Conservation (phyloP, 768 basidiomycete genomes). For the Tulasnella sp. region DNA sequence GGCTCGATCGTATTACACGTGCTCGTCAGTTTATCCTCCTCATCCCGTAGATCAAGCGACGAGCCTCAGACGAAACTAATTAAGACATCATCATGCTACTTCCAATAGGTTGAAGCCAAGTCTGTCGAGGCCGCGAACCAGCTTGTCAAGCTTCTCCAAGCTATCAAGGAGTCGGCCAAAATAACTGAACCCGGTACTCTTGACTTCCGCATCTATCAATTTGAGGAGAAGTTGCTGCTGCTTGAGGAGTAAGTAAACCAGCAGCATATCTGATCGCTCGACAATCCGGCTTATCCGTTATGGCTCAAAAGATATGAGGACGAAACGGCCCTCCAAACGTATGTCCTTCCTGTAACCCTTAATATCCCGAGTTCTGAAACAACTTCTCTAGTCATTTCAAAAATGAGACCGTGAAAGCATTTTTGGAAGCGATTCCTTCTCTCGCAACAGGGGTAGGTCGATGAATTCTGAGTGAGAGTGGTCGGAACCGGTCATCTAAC, state of each 20-base stretch:
- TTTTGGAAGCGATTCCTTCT: neutral
- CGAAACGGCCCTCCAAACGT: slow-evolving; percentile 10
- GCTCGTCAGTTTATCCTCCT: neutral
- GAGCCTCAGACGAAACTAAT: too few relatives aligned
- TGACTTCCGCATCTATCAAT: slow-evolving; percentile 4
- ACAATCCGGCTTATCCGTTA: neutral
- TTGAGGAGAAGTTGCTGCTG: neutral
- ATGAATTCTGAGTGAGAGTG: neutral
- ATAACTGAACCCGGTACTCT: neutral
- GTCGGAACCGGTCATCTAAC: neutral
- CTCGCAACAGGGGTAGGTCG: neutral
- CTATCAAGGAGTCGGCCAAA: slow-evolving; percentile 11
- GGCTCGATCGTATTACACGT: neutral
- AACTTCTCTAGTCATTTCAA: neutral
- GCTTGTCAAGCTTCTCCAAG: neutral
- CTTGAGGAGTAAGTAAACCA: neutral
- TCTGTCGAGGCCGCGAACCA: neutral
- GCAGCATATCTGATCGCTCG: too few relatives aligned
- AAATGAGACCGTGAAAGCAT: neutral
- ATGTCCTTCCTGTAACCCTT: neutral
- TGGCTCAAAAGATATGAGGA: slow-evolving; percentile 11
- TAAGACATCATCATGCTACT: too few relatives aligned
- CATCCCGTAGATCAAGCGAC: neutral
- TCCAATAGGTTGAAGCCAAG: slow-evolving; percentile 12
- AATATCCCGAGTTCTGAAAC: neutral